Evolutionary conservation across 441 rosid genomes (phyloP), one percentile per base, ranked within the genome.

Genomic region (Kokia cookei): DNA sequence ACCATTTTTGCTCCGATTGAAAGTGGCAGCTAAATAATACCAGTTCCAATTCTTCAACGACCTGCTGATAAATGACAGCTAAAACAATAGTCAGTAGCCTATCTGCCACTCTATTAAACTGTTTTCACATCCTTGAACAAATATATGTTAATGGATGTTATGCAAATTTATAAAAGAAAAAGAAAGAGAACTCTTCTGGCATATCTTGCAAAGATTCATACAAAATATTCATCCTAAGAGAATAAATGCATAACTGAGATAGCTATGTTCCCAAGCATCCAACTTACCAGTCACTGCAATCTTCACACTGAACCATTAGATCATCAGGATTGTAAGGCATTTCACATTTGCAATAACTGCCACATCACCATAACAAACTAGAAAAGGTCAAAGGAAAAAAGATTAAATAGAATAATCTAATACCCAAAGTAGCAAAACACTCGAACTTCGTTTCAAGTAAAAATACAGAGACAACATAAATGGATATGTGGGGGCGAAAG

Each of bases 241-340:
- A 60, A 71, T 17, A 42, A 29, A 10, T 71, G 40, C 75, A 70
- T 22, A 65, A 77, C 53, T 32, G 17, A 72, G 69, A 63, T 54
- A 43, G 57, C 47, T 63, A 71, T 43, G 13, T 68, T 26, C 50
- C 10, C 57, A 65, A 67, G 45, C 66, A 75, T 17, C 24, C 54
- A 47, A 71, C 86, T 84, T 82, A 93, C 97, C 93, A 89, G 70
- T 87, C 91, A 53, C 83, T 86, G 74, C 93, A 89, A 32, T 84
- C 84, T 75, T 89, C 93, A 5, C 93, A 89, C 65, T 89, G 93
- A 35, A 89, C 89, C 93, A 89, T 89, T 22, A 89, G 75, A 58
- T 89, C 91, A 72, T 89, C 93, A 29, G 93, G 93, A 70, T 89
- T 89, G 71, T 87, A 89, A 32, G 93, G 93, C 93, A 89, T 89